A percentile compares a stretch with the other conserved stretches of the same genome.
Evolutionary conservation across 2,329 filamentous ascomycete genomes (phyloP).

Genomic region (Colletotrichum scovillei): DNA sequence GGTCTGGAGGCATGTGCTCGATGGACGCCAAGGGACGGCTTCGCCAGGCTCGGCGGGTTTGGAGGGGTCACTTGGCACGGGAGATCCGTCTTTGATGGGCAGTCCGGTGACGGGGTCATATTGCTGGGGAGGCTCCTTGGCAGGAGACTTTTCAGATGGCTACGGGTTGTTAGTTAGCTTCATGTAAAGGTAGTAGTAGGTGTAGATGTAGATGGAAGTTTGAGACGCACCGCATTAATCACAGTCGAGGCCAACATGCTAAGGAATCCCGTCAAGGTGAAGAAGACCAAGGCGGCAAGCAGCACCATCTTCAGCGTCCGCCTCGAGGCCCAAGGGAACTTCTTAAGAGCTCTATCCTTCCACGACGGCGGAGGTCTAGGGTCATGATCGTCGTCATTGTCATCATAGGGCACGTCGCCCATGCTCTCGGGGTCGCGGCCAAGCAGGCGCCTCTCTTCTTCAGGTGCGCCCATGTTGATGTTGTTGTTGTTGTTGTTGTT

Average conservation of each 20-base stretch:
- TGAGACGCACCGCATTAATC: conserved; percentile 46
- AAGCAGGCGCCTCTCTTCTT: conserved; percentile 57
- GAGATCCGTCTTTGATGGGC: conserved; percentile 27
- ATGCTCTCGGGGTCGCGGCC: conserved; percentile 59
- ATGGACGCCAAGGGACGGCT: conserved; percentile 23
- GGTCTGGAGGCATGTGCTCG: conserved; percentile 19
- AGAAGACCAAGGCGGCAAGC: conserved; percentile 46
- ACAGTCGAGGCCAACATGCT: conserved; percentile 37
- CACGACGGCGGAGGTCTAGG: conserved; percentile 37
- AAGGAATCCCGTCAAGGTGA: conserved; percentile 45
- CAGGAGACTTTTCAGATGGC: conserved; percentile 14
- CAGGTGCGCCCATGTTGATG: conserved; percentile 52
- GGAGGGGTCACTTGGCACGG: conserved; percentile 1
- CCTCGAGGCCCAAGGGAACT: conserved; percentile 35
- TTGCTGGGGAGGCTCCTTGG: conserved; percentile 18
- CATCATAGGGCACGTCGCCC: conserved; percentile 45
- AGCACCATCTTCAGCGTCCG: conserved; percentile 45
- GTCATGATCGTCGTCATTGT: conserved; percentile 21
- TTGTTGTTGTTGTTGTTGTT: no score
- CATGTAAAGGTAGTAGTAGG: neutral
- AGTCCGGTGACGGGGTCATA: conserved; percentile 29
- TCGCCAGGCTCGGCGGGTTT: conserved; percentile 5
- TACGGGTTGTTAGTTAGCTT: neutral
- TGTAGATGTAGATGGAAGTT: neutral
- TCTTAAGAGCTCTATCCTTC: conserved; percentile 39